phyloP scores from a whole-genome alignment of 345 rosid genomes.

The Hibiscus tridactylites region DNA sequence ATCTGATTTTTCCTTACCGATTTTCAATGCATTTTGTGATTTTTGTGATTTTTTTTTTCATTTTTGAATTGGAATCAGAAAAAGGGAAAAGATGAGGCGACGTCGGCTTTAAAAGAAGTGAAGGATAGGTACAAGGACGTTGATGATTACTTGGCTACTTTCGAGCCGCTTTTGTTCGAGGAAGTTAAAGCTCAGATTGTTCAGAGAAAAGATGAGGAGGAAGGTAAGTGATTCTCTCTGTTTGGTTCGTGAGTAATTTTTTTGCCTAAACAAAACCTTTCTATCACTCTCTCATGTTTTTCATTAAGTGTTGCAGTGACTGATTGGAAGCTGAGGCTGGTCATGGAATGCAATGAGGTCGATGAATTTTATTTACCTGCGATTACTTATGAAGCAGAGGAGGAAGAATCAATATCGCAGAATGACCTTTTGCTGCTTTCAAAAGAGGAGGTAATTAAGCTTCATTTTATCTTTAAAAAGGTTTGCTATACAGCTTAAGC shows the following conservation, averaged over 20 bases:
- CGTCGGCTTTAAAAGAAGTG: constrained; percentile 38
- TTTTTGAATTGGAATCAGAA: constrained; percentile 18
- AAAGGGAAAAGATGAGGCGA: constrained; percentile 18
- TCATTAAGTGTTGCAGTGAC: constrained; percentile 31
- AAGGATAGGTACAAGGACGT: constrained; percentile 57
- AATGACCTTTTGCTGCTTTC: constrained; percentile 85
- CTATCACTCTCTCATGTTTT: neutral
- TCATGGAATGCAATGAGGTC: constrained; percentile 62
- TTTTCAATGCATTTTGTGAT: neutral
- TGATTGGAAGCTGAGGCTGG: constrained; percentile 56
- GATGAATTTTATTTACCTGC: constrained; percentile 59
- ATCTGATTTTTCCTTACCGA: neutral
- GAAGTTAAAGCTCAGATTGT: constrained; percentile 88
- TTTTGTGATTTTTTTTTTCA: neutral
- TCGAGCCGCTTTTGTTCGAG: constrained; percentile 84
- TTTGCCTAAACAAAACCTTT: neutral
- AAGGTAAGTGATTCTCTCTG: constrained; percentile 36
- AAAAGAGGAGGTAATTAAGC: constrained; percentile 51
- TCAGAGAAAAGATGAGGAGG: constrained; percentile 65
- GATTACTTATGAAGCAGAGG: constrained; percentile 48
- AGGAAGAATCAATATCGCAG: constrained; percentile 45
- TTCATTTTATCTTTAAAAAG: neutral
- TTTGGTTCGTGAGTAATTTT: neutral
- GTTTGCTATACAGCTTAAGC: neutral
- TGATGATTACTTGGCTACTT: constrained; percentile 71